A percentile compares a stretch with the other conserved stretches of the same genome.
These are phyloP conservation scores for Epichloe brachyelytri DNA, from an alignment of 2,329 filamentous ascomycete genomes.

Conservation along the genomic window DNA sequence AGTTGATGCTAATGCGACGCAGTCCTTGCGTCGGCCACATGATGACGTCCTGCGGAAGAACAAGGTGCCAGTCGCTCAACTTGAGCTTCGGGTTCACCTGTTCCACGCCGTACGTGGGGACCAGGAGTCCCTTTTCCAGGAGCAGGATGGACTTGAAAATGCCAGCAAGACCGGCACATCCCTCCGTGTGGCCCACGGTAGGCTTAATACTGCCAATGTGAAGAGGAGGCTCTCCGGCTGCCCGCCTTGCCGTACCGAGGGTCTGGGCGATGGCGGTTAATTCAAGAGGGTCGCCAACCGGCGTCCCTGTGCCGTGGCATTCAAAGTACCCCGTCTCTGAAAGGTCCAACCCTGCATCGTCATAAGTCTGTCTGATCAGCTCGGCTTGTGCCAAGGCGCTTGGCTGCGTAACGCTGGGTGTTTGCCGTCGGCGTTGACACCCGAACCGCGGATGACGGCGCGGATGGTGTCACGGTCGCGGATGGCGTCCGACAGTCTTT, in stretches of 20 bases:
- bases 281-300: slow-evolving; percentile 17
- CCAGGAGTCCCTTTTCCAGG: slow-evolving; percentile 11
- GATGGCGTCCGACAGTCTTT: slow-evolving; percentile 28
- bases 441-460: neutral
- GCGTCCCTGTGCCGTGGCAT: slow-evolving; percentile 27
- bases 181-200: slow-evolving; percentile 15
- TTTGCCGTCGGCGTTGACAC: neutral
- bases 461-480: slow-evolving; percentile 25
- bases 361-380: slow-evolving; percentile 2
- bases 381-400: slow-evolving; percentile 6
- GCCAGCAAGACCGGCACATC: slow-evolving; percentile 11
- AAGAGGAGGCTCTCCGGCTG: slow-evolving; percentile 17
- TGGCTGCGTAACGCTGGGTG: neutral
- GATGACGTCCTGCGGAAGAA: slow-evolving; percentile 1
- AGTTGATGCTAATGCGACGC: slow-evolving; percentile 19
- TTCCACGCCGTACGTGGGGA: slow-evolving; percentile 12
- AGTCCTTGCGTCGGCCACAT: slow-evolving; percentile 6
- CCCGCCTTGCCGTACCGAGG: slow-evolving; percentile 19
- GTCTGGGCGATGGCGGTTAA: slow-evolving; percentile 15
- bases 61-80: slow-evolving; percentile 8
- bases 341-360: slow-evolving; percentile 10
- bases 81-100: slow-evolving; percentile 11
- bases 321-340: slow-evolving; percentile 21
- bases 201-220: slow-evolving; percentile 16
- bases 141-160: slow-evolving; percentile 15